Evolutionary conservation across 306 rosid genomes (phyloP).

Genomic region (Abrus pulchellus): DNA sequence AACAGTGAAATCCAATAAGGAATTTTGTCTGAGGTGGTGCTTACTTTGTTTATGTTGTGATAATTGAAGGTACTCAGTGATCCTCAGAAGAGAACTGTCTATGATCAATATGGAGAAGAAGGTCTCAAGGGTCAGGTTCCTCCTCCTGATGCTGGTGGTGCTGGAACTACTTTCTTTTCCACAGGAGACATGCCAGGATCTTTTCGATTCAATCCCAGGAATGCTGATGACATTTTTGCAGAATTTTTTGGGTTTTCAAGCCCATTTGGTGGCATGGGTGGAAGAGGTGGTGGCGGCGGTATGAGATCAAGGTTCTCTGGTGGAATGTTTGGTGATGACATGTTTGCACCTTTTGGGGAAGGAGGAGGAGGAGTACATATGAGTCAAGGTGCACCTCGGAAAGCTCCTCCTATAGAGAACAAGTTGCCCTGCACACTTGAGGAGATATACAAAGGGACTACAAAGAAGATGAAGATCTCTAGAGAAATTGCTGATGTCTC

Average conservation of each 20-base stretch:
- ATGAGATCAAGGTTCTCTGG: conserved; percentile 66
- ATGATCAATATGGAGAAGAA: conserved; percentile 84
- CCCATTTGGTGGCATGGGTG: conserved; percentile 75
- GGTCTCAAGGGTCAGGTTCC: conserved; percentile 79
- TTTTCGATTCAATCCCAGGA: conserved; percentile 71
- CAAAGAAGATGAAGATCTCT: conserved; percentile 73
- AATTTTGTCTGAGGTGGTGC: not conserved
- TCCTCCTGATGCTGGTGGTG: conserved; percentile 68
- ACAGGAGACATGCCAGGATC: conserved; percentile 71
- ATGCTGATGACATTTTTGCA: conserved; percentile 69
- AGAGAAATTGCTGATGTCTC: conserved; percentile 68
- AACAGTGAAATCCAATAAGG: not conserved
- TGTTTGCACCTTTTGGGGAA: conserved; percentile 62
- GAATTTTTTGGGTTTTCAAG: conserved; percentile 70
- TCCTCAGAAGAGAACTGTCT: conserved; percentile 70
- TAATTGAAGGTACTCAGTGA: conserved; percentile 73
- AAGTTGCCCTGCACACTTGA: conserved; percentile 70
- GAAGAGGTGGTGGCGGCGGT: conserved; percentile 56
- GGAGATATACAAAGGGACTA: conserved; percentile 66
- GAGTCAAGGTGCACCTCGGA: conserved; percentile 55
- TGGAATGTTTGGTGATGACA: conserved; percentile 69
- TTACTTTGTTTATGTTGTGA: conserved; percentile 32
- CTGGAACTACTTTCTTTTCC: conserved; percentile 58
- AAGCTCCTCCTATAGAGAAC: conserved; percentile 68
- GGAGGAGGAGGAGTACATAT: conserved; percentile 60